Percentiles rank a stretch among this genome's conserved stretches.
Evolutionary conservation across 495 filamentous ascomycete genomes (phyloP).

Genomic region (Daldinia grandis): DNA sequence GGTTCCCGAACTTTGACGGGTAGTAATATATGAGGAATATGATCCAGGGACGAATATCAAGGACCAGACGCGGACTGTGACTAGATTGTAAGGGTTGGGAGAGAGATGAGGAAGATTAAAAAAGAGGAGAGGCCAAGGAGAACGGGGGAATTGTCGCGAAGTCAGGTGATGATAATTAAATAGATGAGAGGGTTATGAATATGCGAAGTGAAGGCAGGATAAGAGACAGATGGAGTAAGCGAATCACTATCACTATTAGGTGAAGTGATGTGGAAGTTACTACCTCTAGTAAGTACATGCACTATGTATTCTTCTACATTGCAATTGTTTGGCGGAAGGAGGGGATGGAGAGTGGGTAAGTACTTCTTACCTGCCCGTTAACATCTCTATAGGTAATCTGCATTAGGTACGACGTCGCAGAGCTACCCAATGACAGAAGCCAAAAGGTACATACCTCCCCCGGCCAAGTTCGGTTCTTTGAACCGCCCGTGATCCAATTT

Average conservation of each 20-base stretch:
- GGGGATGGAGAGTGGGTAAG: background rate
- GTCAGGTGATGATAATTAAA: conserved; percentile 16
- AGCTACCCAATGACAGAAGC: background rate
- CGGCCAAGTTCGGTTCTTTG: conserved; percentile 2
- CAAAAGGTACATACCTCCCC: background rate
- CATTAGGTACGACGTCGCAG: background rate
- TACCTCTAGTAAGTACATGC: background rate
- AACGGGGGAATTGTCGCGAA: conserved; percentile 3
- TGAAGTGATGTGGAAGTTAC: conserved; percentile 9
- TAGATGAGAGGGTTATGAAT: background rate
- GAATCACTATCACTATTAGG: conserved; percentile 15
- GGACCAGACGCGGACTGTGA: background rate
- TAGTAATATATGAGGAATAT: background rate
- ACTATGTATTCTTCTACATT: background rate
- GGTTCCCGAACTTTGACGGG: background rate
- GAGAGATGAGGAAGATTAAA: background rate
- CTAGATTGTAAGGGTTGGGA: background rate
- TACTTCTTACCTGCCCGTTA: background rate
- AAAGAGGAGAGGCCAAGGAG: background rate
- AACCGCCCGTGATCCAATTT: conserved; percentile 10
- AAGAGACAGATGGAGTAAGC: conserved; percentile 9
- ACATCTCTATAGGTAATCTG: background rate
- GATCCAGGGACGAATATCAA: background rate
- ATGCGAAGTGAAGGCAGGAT: background rate
- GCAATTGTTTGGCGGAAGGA: background rate